phyloP scores from a whole-genome alignment of 2,329 filamentous ascomycete genomes.

The Pyrenophora tritici-repentis region DNA sequence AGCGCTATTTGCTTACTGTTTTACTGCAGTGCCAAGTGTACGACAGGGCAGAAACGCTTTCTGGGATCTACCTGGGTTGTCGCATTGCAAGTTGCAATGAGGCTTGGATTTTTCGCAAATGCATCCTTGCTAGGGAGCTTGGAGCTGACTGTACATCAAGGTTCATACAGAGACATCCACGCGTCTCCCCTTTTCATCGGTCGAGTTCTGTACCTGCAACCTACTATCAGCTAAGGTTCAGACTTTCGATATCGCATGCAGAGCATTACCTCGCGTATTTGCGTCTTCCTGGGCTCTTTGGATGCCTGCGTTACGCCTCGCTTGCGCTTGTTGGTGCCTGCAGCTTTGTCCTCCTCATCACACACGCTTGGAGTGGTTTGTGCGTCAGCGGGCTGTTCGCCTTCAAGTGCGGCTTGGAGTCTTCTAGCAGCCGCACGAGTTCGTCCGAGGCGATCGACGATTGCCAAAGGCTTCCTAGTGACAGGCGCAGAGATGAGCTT shows the following conservation, averaged over 20 bases:
- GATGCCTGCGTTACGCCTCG: background rate
- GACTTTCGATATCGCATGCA: background rate
- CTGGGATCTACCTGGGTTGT: no score
- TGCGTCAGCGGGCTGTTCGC: background rate
- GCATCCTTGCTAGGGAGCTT: no score
- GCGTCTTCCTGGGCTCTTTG: background rate
- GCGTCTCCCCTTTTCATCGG: no score
- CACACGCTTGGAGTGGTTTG: background rate
- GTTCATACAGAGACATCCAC: no score
- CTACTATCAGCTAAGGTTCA: background rate
- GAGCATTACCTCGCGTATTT: background rate
- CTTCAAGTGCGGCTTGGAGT: conserved; percentile 1
- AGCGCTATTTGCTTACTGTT: no score
- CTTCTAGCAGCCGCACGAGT: conserved; percentile 8
- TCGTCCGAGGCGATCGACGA: conserved; percentile 8
- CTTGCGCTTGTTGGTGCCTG: conserved; percentile 1
- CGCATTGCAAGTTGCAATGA: no score
- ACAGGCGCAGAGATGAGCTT: background rate
- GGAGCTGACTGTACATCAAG: no score
- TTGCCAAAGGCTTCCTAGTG: background rate
- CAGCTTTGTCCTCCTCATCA: background rate
- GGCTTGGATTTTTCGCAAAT: no score
- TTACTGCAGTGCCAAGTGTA: no score
- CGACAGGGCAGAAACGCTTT: no score
- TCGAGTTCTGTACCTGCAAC: background rate